These are phyloP conservation scores for Fusarium sp. DNA, from an alignment of 2,329 filamentous ascomycete genomes.

Conservation along the genomic window DNA sequence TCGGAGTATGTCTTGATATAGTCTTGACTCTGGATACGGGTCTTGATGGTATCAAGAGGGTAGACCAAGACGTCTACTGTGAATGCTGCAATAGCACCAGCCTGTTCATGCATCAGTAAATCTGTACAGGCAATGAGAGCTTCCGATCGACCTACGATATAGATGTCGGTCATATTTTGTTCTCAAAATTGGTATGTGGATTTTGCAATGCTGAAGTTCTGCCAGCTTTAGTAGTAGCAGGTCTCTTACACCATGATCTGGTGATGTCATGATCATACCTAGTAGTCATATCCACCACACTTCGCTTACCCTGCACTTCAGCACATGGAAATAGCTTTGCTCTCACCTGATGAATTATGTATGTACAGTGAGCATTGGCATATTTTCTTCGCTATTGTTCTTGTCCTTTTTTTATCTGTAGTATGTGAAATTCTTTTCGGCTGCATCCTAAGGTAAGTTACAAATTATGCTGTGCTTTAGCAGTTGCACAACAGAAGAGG, in stretches of 20 bases:
- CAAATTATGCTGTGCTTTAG: background rate
- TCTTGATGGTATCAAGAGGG: slow-evolving; percentile 91
- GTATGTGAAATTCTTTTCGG: background rate
- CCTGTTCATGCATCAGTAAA: slow-evolving; percentile 61
- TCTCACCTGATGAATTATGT: background rate
- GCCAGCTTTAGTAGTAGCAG: background rate
- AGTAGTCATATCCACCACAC: background rate
- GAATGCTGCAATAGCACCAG: slow-evolving; percentile 86
- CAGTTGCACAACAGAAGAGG: background rate
- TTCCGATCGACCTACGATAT: slow-evolving; percentile 45
- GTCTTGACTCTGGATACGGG: slow-evolving; percentile 82
- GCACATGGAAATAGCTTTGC: background rate
- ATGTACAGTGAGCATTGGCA: background rate
- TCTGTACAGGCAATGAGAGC: fast-evolving
- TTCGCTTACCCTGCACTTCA: slow-evolving; percentile 29
- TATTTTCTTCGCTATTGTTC: background rate
- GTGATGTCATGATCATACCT: slow-evolving; percentile 38
- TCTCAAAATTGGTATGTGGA: background rate
- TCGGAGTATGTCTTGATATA: slow-evolving; percentile 76
- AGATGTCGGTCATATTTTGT: slow-evolving; percentile 48
- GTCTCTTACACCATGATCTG: slow-evolving; percentile 17
- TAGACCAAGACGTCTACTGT: slow-evolving; percentile 88
- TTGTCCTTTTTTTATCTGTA: background rate
- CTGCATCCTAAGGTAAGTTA: too few species aligned
- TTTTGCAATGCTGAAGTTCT: background rate